Evolutionary conservation across 2,329 filamentous ascomycete genomes (phyloP).

Genomic region (Pezizomycotina sp.): DNA sequence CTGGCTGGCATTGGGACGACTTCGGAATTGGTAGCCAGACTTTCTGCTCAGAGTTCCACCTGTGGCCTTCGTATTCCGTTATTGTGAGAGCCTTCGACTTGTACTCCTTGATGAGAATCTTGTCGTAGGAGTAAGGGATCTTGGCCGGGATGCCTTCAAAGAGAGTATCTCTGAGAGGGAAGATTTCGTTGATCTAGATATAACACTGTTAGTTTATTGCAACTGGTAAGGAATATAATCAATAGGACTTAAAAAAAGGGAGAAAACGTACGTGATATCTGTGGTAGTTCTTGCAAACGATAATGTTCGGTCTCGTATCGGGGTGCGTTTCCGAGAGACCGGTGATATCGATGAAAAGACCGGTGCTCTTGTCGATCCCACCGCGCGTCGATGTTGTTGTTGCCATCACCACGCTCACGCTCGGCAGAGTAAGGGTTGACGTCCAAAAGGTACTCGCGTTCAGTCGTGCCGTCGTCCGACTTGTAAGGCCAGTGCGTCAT

Average conservation of each 20-base stretch:
- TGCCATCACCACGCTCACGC: slow-evolving; percentile 45
- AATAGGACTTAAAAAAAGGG: background rate
- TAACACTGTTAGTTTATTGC: slow-evolving; percentile 1
- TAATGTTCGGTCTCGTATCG: slow-evolving; percentile 43
- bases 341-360: slow-evolving; percentile 72
- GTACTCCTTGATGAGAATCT: slow-evolving; percentile 50
- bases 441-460: slow-evolving; percentile 52
- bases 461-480: slow-evolving; percentile 30
- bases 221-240: background rate
- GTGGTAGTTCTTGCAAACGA: slow-evolving; percentile 69
- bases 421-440: slow-evolving; percentile 55
- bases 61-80: slow-evolving; percentile 45
- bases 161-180: slow-evolving; percentile 53
- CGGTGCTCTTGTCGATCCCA: slow-evolving; percentile 65
- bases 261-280: slow-evolving; percentile 35
- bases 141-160: slow-evolving; percentile 58
- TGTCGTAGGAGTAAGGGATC: slow-evolving; percentile 53
- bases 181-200: slow-evolving; percentile 46
- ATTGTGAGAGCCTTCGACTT: slow-evolving; percentile 42
- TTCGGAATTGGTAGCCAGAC: too few species aligned
- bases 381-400: slow-evolving; percentile 67
- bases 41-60: too few species aligned
- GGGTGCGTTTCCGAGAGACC: slow-evolving; percentile 53
- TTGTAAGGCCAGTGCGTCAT: slow-evolving; percentile 42
- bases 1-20: too few species aligned